Evolutionary conservation across 148 eudicot species (phyloP), one percentile per base, ranked within the genome.

Genomic region (Vaccinium vitisidaea): DNA sequence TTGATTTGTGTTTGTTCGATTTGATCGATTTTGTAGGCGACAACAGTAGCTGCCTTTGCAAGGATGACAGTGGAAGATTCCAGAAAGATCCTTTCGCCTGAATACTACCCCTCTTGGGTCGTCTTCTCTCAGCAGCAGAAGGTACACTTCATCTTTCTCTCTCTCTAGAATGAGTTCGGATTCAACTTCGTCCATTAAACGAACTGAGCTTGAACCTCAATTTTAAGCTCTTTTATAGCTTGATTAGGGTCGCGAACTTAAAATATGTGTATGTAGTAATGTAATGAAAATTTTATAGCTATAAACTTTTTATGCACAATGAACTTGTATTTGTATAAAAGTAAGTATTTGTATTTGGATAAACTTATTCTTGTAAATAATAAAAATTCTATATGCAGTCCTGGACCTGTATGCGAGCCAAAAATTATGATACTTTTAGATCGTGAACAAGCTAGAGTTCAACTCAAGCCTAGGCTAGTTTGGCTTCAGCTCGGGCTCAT

Each of bases 41-140:
- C 90, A 36, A 88, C 94, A 7, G 81, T 97, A 1, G 98, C 99
- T 84, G 92, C 99, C 82, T 95, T 95, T 82, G 96, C 99, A 9
- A 92, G 95, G 84, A 97, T 97, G 99, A 94, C 96, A 9, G 94
- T 95, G 84, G 96, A 93, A 86, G 99, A 97, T 91, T 97, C 99
- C 65, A 92, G 92, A 88, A 97, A 95, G 91, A 83, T 97, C 77
- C 91, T 97, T 30, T 76, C 95, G 23, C 94, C 96, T 54, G 98
- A 93, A 73, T 91, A 88, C 59, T 97, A 95, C 69, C 99, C 99
- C 36, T 93, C 99, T 4, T 97, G 99, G 98, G 95, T 97, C 53
- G 98, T 95, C 83, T 97, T 97, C 90, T 92, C 99, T 2, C 92
- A 91, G 83, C 89, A 89, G 65, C 99, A 97, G 88, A 97, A 97